Evolutionary conservation across 2,329 filamentous ascomycete species (phyloP), one percentile per base, ranked within the genome.

Genomic region (Fusarium humuli): DNA sequence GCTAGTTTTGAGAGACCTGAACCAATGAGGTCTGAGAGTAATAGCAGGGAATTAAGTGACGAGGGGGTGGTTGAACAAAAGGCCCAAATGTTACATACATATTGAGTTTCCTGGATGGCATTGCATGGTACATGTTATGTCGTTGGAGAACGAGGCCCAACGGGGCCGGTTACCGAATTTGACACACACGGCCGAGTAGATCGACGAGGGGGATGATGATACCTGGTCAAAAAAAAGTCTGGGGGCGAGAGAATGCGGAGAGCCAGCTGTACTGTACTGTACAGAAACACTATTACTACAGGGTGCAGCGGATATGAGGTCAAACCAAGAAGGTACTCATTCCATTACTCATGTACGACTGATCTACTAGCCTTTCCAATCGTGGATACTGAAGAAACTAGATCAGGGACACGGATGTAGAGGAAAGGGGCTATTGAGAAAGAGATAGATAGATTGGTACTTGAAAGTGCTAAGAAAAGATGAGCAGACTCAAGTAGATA

Each of bases 141-240:
- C 40, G 46, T 61, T 46, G 57, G 27, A 32, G 57, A 56, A 46
- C 23, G 22, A 54, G 34, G 44, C 46, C 46, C 30, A 42, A 52
- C 72, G 65, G 72, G 62, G n/a, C 25, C 27, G 42, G 53, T 57
- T 74, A 65, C 72, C 72, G 58, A 22, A 73, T 74, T 74, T 22
- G 72, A 66, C 23, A 62, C 72, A 73, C 72, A 74, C 68, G 42
- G 27, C 72, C 72, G 72, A 74, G 54, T 56, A 53, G 72, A 69
- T 73, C 71, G 70, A 73, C 70, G 66, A 59, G 61, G 61, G 61
- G 42, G 32, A 25, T 12, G 23, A 45, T 11, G 30, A 37, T 30
- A 30, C 29, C 27, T 12, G 6, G 29, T 13, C 12, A 22, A 34
- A 57, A 29, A 29, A 29, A 65, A 65, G 57, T 57, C 66, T 46